A percentile compares a stretch with the other conserved stretches of the same genome.
Conservation (phyloP, 345 rosid genomes). For the Lepidium didymum region DNA sequence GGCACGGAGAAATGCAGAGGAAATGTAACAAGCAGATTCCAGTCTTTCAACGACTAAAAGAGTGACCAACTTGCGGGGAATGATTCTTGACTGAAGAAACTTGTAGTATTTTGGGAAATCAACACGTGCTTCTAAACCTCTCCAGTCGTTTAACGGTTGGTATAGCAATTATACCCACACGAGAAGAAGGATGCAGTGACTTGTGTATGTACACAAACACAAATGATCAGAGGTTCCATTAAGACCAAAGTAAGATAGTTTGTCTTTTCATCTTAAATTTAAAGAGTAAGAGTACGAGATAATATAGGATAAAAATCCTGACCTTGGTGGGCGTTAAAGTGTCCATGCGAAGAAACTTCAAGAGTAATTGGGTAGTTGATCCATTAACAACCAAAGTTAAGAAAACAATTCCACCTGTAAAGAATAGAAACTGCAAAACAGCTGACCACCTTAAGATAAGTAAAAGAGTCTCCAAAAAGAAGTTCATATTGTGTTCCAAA, state of each 20-base stretch:
- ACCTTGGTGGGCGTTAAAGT: constrained; percentile 70
- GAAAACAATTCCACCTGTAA: constrained; percentile 94
- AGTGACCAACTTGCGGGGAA: constrained; percentile 57
- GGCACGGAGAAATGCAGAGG: constrained; percentile 95
- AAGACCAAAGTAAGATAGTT: neutral
- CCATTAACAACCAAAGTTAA: constrained; percentile 85
- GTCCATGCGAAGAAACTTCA: constrained; percentile 73
- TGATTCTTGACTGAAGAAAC: constrained; percentile 50
- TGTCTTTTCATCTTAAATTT: neutral
- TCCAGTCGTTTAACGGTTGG: constrained; percentile 55
- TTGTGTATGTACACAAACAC: neutral
- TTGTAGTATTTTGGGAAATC: constrained; percentile 63
- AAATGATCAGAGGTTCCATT: neutral
- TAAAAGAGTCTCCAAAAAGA: neutral
- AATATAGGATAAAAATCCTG: neutral
- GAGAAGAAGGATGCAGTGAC: neutral
- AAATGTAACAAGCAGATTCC: constrained; percentile 75
- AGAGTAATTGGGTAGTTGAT: constrained; percentile 75
- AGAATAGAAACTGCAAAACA: constrained; percentile 67
- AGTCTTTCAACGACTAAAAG: constrained; percentile 70
- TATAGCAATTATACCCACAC: neutral
- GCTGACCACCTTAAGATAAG: neutral
- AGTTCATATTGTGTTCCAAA: neutral
- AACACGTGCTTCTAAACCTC: constrained; percentile 55
- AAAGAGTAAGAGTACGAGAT: neutral